Percentiles rank a stretch among this genome's conserved stretches.
Conservation (phyloP, 257 asterid species). For the Nyctanthes arbortristis region DNA sequence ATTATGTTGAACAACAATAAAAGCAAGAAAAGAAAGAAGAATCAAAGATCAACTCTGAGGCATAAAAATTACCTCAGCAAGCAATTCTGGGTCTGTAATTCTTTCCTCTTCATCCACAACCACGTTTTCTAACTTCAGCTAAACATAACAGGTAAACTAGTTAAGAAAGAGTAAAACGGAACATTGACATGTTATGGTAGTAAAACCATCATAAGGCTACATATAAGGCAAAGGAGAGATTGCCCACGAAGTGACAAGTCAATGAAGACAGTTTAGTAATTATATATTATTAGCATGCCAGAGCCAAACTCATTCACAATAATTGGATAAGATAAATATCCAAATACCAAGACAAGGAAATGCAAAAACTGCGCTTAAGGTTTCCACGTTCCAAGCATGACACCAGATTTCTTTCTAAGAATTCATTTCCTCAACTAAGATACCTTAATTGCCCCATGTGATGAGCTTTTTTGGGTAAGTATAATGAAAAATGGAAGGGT, state of each 20-base stretch:
- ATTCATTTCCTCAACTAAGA: slow-evolving; percentile 14
- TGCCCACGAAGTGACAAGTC: neutral
- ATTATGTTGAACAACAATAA: neutral
- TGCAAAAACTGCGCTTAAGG: neutral
- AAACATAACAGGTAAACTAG: slow-evolving; percentile 13
- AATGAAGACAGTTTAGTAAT: neutral
- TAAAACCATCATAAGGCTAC: neutral
- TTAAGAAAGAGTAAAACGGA: neutral
- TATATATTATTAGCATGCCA: neutral
- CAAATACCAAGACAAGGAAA: neutral
- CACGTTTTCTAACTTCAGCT: slow-evolving; percentile 77
- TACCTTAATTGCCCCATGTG: slow-evolving; percentile 3
- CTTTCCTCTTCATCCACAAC: slow-evolving; percentile 82
- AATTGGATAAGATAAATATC: neutral
- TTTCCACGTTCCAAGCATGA: neutral
- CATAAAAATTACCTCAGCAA: slow-evolving; percentile 43
- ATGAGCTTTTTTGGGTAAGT: neutral
- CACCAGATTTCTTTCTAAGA: neutral
- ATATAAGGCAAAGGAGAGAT: slow-evolving; percentile 9
- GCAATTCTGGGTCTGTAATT: slow-evolving; percentile 72
- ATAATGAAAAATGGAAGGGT: neutral
- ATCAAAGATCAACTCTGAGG: neutral
- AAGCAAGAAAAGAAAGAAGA: slow-evolving; percentile 14
- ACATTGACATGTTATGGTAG: neutral
- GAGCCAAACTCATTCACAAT: neutral